Base-by-base conservation (phyloP, 2,329 filamentous ascomycete species). In the Endoconidiophora polonica region DNA sequence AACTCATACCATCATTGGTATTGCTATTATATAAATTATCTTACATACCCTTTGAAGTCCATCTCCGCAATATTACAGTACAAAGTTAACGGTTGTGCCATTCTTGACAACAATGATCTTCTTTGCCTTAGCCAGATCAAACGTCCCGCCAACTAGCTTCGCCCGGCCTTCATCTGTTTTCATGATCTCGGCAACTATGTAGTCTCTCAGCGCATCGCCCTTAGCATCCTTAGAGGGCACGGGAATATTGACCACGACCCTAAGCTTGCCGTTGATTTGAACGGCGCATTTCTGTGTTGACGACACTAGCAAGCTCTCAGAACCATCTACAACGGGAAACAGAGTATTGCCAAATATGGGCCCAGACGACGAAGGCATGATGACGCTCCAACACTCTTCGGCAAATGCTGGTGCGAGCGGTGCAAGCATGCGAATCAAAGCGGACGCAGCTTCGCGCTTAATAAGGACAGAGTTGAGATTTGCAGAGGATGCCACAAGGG, bases 341-440 rank as follows among this genome's bases (percentile, higher is more conserved):
- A 62, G 60, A 1, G 74, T 70, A 39, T 61, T 57, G 38, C 56
- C 49, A 56, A 72, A 71, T 50, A 72, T 62, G 33, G 70, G 69
- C 3, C 50, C 45, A 14, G 43, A 2, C 12, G 26, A 33, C 2
- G 23, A 18, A 1, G 66, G 63, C 45, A 65, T 60, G 3, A 88
- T 68, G 2, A 73, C 58, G 54, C 73, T 70, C 84, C 84, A 93
- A 62, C 79, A 84, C 65, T 94, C 85, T 57, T 90, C 86, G 1
- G 85, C 74, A 53, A 91, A 77, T 0, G 83, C 84, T 0, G 87
- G 87, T 0, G 83, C 77, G 48, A 94, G 77, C 3, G 87, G 87
- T 0, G 85, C 83, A 57, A 88, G 68, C 66, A 94, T 76, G 46
- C 77, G 76, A 39, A 90, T 61, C 6, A 93, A 71, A 3, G 69